Conservation (phyloP, 2,329 filamentous ascomycete species). For the Aspergillus hortae region DNA sequence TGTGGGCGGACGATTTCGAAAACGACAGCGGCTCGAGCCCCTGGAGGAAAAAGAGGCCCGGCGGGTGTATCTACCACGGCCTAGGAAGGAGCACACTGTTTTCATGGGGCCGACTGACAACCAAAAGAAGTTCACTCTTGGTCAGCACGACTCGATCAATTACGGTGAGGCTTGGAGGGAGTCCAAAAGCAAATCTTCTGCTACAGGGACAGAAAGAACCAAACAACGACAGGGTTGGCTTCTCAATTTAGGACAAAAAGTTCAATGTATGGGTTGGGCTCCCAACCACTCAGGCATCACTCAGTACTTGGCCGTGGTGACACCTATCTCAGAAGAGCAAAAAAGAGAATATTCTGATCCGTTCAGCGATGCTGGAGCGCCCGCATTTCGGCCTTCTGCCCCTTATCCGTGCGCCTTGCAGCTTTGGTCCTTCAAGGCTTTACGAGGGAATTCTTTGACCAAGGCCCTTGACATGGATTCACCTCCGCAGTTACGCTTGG, state of each 20-base stretch:
- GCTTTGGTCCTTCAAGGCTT: slow-evolving; percentile 55
- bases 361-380: slow-evolving; percentile 34
- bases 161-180: slow-evolving; percentile 45
- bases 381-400: slow-evolving; percentile 50
- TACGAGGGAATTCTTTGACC: slow-evolving; percentile 23
- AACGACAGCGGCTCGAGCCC: slow-evolving; percentile 36
- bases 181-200: slow-evolving; percentile 6
- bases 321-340: slow-evolving; percentile 37
- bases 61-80: slow-evolving; percentile 40
- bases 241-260: slow-evolving; percentile 52
- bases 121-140: slow-evolving; percentile 43
- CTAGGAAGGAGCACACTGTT: slow-evolving; percentile 38
- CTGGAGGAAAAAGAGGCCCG: slow-evolving; percentile 37
- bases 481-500: slow-evolving; percentile 46
- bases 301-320: slow-evolving; percentile 56
- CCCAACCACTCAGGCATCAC: slow-evolving; percentile 41
- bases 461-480: slow-evolving; percentile 42
- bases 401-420: slow-evolving; percentile 52
- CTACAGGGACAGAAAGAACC: background rate
- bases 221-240: slow-evolving; percentile 49
- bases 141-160: slow-evolving; percentile 40
- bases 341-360: slow-evolving; percentile 27
- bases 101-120: slow-evolving; percentile 49
- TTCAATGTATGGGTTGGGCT: slow-evolving; percentile 51
- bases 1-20: slow-evolving; percentile 40